These are phyloP conservation scores for Paramecium primaurelia DNA, from an alignment of 73 alveolate genomes.

Conservation along the genomic window DNA sequence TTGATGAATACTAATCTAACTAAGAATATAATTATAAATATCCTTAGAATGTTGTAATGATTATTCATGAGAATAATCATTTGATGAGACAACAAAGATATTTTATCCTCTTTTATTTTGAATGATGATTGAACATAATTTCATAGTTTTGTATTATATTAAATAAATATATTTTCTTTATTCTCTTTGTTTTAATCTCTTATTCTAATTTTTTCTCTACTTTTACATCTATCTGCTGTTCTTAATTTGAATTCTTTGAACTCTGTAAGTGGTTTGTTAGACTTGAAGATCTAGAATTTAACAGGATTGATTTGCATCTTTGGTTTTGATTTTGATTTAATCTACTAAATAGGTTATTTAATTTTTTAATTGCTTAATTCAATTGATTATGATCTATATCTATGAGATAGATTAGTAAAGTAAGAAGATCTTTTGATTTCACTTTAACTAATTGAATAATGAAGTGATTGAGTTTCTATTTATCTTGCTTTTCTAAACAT, in stretches of 20 bases:
- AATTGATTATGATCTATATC: background rate
- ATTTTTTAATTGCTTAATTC: constrained; percentile 2
- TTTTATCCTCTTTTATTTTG: background rate
- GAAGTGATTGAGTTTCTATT: constrained; percentile 4
- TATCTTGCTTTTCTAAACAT: background rate
- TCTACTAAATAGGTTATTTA: background rate
- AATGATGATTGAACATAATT: background rate
- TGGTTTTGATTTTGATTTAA: background rate
- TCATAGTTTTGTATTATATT: background rate
- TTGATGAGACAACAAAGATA: constrained; percentile 11
- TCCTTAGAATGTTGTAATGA: background rate
- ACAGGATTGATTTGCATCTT: background rate
- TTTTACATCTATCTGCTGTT: background rate
- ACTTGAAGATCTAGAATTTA: background rate
- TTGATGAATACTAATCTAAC: background rate
- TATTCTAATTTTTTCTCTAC: background rate
- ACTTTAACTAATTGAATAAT: background rate
- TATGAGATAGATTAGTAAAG: background rate
- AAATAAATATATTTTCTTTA: background rate
- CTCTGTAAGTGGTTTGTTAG: constrained; percentile 24
- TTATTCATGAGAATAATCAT: background rate
- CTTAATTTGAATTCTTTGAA: constrained; percentile 44
- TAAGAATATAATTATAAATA: background rate
- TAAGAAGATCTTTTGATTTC: background rate
- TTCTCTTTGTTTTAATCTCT: constrained; percentile 2